Percentiles rank a stretch among this genome's conserved stretches.
Evolutionary conservation across 805 yeast genomes (phyloP).

Genomic region (Candida ortonii): DNA sequence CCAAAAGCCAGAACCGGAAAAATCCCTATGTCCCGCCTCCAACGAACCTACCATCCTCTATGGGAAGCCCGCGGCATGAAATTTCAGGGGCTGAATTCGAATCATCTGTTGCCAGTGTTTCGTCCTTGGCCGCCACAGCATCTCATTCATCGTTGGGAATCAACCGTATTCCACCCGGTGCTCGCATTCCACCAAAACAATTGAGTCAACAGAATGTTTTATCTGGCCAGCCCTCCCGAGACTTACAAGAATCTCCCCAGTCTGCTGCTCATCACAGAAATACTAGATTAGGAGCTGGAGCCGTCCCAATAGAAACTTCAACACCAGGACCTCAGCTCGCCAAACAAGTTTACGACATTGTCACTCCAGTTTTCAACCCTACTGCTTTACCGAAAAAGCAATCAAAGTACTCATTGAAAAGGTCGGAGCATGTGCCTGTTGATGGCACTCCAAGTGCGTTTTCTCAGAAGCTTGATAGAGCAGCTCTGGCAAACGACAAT

Average conservation of each 20-base stretch:
- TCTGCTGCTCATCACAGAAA: neutral
- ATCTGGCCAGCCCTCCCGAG: too few relatives aligned
- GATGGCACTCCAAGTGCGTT: conserved; percentile 5
- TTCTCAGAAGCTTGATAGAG: conserved; percentile 2
- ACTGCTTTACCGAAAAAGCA: conserved; percentile 8
- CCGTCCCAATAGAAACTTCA: conserved; percentile 7
- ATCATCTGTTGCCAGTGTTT: neutral
- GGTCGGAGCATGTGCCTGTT: too few relatives aligned
- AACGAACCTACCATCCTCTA: neutral
- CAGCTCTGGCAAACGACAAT: conserved; percentile 3
- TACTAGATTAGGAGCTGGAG: too few relatives aligned
- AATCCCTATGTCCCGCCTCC: conserved; percentile 15
- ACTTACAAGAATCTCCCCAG: too few relatives aligned
- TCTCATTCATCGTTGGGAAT: too few relatives aligned
- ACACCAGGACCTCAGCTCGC: conserved; percentile 7
- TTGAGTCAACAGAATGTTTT: neutral
- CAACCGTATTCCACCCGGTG: too few relatives aligned
- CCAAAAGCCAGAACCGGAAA: conserved; percentile 9
- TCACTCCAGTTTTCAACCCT: conserved; percentile 8
- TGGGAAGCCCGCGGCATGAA: neutral
- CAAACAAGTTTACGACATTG: conserved; percentile 3
- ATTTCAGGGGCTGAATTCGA: neutral
- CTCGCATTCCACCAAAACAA: too few relatives aligned
- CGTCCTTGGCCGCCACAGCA: neutral
- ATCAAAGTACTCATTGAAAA: conserved; percentile 7